Base-by-base conservation (phyloP, 2,329 filamentous ascomycete genomes). In the Botrytis elliptica region DNA sequence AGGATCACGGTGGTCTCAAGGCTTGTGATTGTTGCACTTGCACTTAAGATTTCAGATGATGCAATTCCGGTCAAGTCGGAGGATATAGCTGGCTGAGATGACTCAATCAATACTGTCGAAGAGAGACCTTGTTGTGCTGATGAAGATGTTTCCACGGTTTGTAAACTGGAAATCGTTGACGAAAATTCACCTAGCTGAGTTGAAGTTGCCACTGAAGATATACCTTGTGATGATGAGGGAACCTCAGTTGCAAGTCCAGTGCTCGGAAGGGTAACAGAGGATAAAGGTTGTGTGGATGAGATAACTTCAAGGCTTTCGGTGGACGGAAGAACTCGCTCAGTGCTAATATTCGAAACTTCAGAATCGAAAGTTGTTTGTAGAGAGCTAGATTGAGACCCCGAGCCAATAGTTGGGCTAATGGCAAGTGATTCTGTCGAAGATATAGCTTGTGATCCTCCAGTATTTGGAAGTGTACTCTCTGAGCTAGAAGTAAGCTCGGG, bases 151-250 rank as follows among this genome's bases (percentile, higher is more conserved):
- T 29, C 46, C 18, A 36, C 4, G 14, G 20, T 42, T 29, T 68
- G 65, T 14, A 4, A n/a, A 14, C 65, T 68, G 16, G 49, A 42
- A 42, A 29, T 42, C 18, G 2, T 18, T 1, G 9, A 9, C 25
- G 36, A 57, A 42, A n/a, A 29, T 55, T 42, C 36, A 55, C 33
- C 46, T 29, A n/a, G 7, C n/a, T 57, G 36, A 40, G 49, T 68
- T 3, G 25, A 68, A 40, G 49, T 29, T 29, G 8, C 49, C 16
- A 40, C 25, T n/a, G 22, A 57, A 14, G 46, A 42, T 18, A 20
- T 68, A 16, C n/a, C 36, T 40, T 40, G 46, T 68, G 65, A 25
- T n/a, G 46, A 67, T 57, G 49, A 68, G 40, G 46, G 65, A 36
- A 1, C 16, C 36, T 68, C 10, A 16, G 36, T 22, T 29, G 16